Conservation (phyloP, 2,329 filamentous ascomycete genomes). For the Fusarium coicis region DNA sequence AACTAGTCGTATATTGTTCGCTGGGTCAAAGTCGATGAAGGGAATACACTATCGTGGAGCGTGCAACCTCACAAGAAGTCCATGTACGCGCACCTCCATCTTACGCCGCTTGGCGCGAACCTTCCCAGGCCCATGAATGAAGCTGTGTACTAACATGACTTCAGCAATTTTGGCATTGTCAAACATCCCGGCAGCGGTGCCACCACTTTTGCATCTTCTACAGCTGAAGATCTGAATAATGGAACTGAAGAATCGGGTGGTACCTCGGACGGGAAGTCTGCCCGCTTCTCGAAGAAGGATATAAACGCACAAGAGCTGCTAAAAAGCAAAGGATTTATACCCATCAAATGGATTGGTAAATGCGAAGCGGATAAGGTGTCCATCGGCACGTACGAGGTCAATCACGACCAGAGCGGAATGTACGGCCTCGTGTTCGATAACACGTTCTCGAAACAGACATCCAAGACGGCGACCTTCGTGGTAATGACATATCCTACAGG, state of each 20-base stretch:
- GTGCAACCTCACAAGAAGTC: constrained; percentile 98
- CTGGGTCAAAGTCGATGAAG: constrained; percentile 92
- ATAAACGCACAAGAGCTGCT: constrained; percentile 71
- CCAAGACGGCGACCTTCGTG: constrained; percentile 95
- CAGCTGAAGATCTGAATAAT: constrained; percentile 56
- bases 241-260: constrained; percentile 60
- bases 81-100: constrained; percentile 65
- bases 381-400: constrained; percentile 87
- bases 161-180: constrained; percentile 93
- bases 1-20: constrained; percentile 95
- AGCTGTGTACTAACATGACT: constrained; percentile 27
- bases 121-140: not conserved
- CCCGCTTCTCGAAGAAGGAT: constrained; percentile 66
- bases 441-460: constrained; percentile 94
- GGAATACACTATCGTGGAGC: constrained; percentile 96
- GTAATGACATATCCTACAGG: constrained; percentile 92
- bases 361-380: constrained; percentile 97
- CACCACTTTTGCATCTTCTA: constrained; percentile 57
- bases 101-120: not conserved
- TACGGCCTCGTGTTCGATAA: constrained; percentile 98
- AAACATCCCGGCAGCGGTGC: constrained; percentile 86
- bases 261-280: constrained; percentile 57
- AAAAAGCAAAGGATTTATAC: constrained; percentile 73
- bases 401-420: constrained; percentile 81
- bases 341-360: constrained; percentile 89